These are phyloP conservation scores for Gossypium thurberi DNA, from an alignment of 345 rosid species.

Conservation along the genomic window DNA sequence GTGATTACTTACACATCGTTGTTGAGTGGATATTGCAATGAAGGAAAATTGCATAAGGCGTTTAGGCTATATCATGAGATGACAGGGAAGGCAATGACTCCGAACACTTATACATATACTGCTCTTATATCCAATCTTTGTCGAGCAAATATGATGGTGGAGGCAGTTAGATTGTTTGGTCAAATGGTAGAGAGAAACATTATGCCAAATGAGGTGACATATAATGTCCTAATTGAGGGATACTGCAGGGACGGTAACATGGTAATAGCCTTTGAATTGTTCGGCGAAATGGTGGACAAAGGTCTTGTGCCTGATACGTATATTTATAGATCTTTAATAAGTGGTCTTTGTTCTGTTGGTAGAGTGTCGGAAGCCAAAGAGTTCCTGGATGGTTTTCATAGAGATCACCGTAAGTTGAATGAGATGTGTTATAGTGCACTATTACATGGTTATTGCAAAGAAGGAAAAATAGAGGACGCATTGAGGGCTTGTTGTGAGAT, in stretches of 20 bases:
- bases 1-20: constrained; percentile 71
- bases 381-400: constrained; percentile 61
- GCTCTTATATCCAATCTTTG: constrained; percentile 69
- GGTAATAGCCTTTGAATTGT: constrained; percentile 55
- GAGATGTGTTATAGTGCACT: constrained; percentile 80
- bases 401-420: constrained; percentile 46
- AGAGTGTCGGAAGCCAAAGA: constrained; percentile 65
- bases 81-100: constrained; percentile 66
- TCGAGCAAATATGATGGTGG: constrained; percentile 41
- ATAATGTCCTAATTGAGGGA: constrained; percentile 82
- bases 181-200: constrained; percentile 56
- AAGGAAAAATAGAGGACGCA: constrained; percentile 74
- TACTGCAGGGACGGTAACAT: constrained; percentile 51
- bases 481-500: constrained; percentile 42
- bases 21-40: constrained; percentile 68
- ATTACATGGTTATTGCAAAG: constrained; percentile 71
- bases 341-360: constrained; percentile 65
- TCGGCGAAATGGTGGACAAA: constrained; percentile 54
- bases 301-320: constrained; percentile 81
- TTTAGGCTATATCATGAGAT: constrained; percentile 74
- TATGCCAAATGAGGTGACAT: constrained; percentile 71
- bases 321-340: constrained; percentile 68
- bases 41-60: constrained; percentile 51
- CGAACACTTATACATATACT: constrained; percentile 61
- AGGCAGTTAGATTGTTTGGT: constrained; percentile 49